Evolutionary conservation across 352 stramenopile genomes (phyloP).

Genomic region (Chloridella minuta): DNA sequence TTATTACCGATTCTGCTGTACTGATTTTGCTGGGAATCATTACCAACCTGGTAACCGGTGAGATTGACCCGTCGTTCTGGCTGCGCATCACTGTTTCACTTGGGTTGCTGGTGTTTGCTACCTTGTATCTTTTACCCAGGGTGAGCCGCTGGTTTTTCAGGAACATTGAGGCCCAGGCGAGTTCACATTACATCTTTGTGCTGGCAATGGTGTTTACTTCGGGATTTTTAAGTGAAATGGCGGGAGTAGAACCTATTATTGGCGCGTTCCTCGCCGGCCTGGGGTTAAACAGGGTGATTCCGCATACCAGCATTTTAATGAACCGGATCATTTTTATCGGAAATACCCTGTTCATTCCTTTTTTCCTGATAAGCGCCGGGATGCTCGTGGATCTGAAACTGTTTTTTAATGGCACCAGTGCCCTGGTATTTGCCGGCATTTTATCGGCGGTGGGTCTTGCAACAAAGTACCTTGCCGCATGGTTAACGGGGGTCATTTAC

Average conservation of each 20-base stretch:
- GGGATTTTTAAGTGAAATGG: not conserved
- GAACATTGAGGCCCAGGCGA: not conserved
- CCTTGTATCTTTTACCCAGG: not conserved
- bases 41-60: not conserved
- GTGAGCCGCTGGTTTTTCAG: not conserved
- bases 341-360: slow-evolving; percentile 2
- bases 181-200: not conserved
- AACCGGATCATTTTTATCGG: not conserved
- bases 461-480: not conserved
- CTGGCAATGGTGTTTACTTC: not conserved
- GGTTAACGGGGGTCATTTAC: not conserved
- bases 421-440: not conserved
- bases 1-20: not conserved
- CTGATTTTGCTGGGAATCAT: not conserved
- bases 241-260: not conserved
- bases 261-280: not conserved
- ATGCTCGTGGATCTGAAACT: not conserved
- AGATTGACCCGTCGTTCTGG: not conserved
- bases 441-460: not conserved
- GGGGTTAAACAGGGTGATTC: not conserved
- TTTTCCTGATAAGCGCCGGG: not conserved
- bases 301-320: not conserved
- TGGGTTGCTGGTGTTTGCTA: not conserved
- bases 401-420: not conserved
- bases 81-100: not conserved